phyloP scores from a whole-genome alignment of 768 basidiomycete species.

The Tylopilus sp. region DNA sequence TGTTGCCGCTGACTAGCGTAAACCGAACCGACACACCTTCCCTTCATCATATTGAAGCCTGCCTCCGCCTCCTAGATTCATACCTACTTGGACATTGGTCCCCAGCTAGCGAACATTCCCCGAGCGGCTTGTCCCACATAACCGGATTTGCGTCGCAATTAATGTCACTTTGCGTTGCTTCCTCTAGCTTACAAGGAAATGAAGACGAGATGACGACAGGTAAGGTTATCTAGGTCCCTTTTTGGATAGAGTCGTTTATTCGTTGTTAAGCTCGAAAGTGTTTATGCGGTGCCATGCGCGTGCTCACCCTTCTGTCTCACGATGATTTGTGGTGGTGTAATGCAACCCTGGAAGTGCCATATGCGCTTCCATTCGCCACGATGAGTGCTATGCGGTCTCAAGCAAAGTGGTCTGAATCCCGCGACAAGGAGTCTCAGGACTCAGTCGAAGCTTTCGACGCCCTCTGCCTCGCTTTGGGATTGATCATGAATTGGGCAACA shows the following conservation, averaged over 20 bases:
- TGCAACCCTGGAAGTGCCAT: constrained; percentile 45
- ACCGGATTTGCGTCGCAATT: constrained; percentile 44
- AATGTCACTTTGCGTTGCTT: constrained; percentile 48
- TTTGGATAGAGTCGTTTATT: background rate
- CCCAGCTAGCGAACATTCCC: constrained; percentile 14
- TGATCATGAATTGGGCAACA: constrained; percentile 76
- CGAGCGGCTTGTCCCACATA: constrained; percentile 6
- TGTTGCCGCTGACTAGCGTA: constrained; percentile 30
- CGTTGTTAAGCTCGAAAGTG: constrained; percentile 40
- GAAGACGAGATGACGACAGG: constrained; percentile 16
- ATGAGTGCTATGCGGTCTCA: constrained; percentile 45
- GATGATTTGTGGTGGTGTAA: constrained; percentile 54
- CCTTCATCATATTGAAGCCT: constrained; percentile 48
- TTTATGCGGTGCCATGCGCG: constrained; percentile 55
- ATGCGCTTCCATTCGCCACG: constrained; percentile 45
- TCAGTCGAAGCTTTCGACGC: constrained; percentile 55
- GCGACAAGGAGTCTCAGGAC: constrained; percentile 1
- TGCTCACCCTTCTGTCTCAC: constrained; percentile 72
- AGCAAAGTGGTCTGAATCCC: constrained; percentile 17
- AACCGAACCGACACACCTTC: constrained; percentile 30
- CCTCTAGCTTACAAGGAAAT: constrained; percentile 37
- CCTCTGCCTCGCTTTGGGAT: constrained; percentile 69
- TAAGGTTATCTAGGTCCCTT: background rate
- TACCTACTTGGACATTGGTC: constrained; percentile 61
- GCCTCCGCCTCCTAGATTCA: constrained; percentile 58